Evolutionary conservation across 768 basidiomycete species (phyloP), one percentile per base, ranked within the genome.

Genomic region (Tephrocybe sp.): DNA sequence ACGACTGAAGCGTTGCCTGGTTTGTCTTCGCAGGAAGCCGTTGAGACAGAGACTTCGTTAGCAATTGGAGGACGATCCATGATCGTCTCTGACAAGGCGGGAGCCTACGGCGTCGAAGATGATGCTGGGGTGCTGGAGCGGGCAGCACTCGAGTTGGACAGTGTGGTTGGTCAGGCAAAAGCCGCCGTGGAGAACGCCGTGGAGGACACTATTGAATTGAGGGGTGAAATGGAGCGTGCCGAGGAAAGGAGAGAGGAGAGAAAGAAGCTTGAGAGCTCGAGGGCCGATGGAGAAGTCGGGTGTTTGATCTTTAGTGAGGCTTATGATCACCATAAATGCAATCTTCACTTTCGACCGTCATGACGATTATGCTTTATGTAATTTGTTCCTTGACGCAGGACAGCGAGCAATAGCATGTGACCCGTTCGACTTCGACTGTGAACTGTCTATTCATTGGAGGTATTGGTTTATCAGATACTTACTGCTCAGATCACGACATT

Each of bases 21-120:
- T 41, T 19, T 11, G 5, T 31, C 44, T 1, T 31, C 18, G 9
- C 19, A 13, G 27, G 34, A 22, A 16, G 32, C 40, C 3, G 9
- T 1, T 1, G 34, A 42, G 24, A 42, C 22, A 7, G 64, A 68
- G 43, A 66, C 66, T 2, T 57, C 68, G 3, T 30, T 74, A 22
- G 69, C 70, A n/a, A 52, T 72, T 34, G 71, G 73, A 4, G 62
- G 52, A 21, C 69, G 68, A 12, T 52, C 69, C 1, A 70, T 72
- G 47, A 43, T 74, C 22, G 69, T 72, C 55, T 62, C 68, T 1
- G 62, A 63, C 5, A 64, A 69, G 49, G 63, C 62, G 4, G 68
- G 67, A 8, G 59, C 67, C 0, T 64, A 66, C 44, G 64, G 56
- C 7, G 56, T 47, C 22, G 61, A 61, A 5, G 62, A 63, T 6